phyloP scores from a whole-genome alignment of 257 asterid species.

The Misopates orontium region DNA sequence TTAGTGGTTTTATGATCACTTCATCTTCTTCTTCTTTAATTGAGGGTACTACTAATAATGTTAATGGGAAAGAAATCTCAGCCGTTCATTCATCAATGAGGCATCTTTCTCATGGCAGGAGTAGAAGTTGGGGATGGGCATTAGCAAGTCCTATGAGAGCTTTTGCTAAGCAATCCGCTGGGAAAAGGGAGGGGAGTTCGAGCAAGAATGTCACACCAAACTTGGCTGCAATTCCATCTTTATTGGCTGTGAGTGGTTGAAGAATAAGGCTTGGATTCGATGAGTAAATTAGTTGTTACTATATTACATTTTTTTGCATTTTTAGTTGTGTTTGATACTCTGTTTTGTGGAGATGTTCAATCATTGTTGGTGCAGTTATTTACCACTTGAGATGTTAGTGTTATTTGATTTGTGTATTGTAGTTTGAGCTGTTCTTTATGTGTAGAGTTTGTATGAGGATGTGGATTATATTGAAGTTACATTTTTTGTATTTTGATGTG shows the following conservation, averaged over 20 bases:
- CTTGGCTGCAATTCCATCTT: slow-evolving; percentile 83
- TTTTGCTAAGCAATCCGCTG: slow-evolving; percentile 60
- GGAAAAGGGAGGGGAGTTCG: slow-evolving; percentile 46
- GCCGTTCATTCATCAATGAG: slow-evolving; percentile 37
- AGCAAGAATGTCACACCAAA: slow-evolving; percentile 62
- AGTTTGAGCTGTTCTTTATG: slow-evolving; percentile 15
- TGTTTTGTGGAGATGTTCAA: slow-evolving; percentile 30
- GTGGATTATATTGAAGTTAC: slow-evolving; percentile 22
- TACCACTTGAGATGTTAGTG: slow-evolving; percentile 32
- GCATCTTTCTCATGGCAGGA: slow-evolving; percentile 62
- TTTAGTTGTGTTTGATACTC: slow-evolving; percentile 41
- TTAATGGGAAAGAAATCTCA: slow-evolving; percentile 34
- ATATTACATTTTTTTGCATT: slow-evolving; percentile 39
- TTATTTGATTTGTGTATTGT: slow-evolving; percentile 17
- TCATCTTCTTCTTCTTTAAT: slow-evolving; percentile 79
- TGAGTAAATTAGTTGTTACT: slow-evolving; percentile 33
- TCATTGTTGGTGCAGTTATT: slow-evolving; percentile 25
- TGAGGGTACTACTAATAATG: slow-evolving; percentile 44
- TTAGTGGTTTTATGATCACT: slow-evolving; percentile 79
- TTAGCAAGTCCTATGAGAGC: slow-evolving; percentile 98
- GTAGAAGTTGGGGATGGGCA: slow-evolving; percentile 97
- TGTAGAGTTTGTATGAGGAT: slow-evolving; percentile 7
- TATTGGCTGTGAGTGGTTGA: slow-evolving; percentile 73
- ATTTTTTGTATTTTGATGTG: slow-evolving; percentile 32
- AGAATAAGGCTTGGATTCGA: slow-evolving; percentile 14